Conservation (phyloP, 352 stramenopile species). For the Phytophthora lateralis region DNA sequence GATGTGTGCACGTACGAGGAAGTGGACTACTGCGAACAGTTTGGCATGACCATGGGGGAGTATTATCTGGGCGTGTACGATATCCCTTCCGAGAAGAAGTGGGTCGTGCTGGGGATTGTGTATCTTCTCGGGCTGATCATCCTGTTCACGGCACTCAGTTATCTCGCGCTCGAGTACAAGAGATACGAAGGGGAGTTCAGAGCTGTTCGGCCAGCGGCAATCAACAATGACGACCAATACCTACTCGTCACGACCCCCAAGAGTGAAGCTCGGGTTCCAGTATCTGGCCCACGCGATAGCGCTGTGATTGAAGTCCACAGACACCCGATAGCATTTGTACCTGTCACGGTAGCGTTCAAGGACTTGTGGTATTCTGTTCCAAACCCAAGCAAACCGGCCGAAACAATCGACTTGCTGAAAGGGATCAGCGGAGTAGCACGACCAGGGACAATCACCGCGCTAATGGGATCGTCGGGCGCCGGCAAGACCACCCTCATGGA, state of each 20-base stretch:
- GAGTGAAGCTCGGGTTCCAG: background rate
- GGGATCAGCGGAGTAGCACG: slow-evolving; percentile 38
- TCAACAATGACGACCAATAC: slow-evolving; percentile 1
- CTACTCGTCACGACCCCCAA: slow-evolving; percentile 17
- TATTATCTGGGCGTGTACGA: slow-evolving; percentile 44
- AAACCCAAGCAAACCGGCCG: slow-evolving; percentile 10
- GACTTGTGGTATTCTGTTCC: slow-evolving; percentile 17
- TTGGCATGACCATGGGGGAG: slow-evolving; percentile 39
- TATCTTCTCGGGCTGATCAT: slow-evolving; percentile 41
- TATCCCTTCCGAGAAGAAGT: slow-evolving; percentile 41
- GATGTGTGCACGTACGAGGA: slow-evolving; percentile 36
- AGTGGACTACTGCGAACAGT: slow-evolving; percentile 35
- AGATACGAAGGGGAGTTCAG: slow-evolving; percentile 23
- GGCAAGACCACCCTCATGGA: slow-evolving; percentile 74
- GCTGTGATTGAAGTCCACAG: slow-evolving; percentile 5
- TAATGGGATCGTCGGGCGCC: slow-evolving; percentile 55
- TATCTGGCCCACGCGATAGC: background rate
- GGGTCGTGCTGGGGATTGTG: slow-evolving; percentile 40
- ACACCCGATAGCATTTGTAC: slow-evolving; percentile 16
- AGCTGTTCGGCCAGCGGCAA: slow-evolving; percentile 6
- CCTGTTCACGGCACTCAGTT: slow-evolving; percentile 32
- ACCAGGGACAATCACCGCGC: slow-evolving; percentile 44
- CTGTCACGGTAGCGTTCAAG: slow-evolving; percentile 13
- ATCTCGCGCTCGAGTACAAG: slow-evolving; percentile 34
- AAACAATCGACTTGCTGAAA: slow-evolving; percentile 37